These are phyloP conservation scores for Herpotrichia juniperi DNA, from an alignment of 2,329 filamentous ascomycete species.

Conservation along the genomic window DNA sequence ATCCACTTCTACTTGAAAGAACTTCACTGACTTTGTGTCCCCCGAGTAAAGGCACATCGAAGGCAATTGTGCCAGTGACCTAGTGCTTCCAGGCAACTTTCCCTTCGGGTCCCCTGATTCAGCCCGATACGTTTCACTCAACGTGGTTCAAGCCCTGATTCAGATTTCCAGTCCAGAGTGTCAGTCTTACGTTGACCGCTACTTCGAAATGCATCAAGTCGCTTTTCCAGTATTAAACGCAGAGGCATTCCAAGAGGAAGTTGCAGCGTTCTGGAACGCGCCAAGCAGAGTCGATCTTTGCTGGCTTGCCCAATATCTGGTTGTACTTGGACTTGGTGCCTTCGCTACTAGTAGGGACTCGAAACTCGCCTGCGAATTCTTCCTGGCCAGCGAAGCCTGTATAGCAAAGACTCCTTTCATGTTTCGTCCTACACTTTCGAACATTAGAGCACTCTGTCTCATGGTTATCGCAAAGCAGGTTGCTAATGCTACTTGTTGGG, in stretches of 20 bases:
- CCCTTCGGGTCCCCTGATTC: constrained; percentile 23
- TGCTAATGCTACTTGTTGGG: constrained; percentile 28
- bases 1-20: too few relatives aligned
- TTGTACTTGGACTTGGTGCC: constrained; percentile 26
- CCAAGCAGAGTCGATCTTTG: constrained; percentile 9
- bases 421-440: constrained; percentile 19
- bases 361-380: constrained; percentile 14
- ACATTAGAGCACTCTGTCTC: constrained; percentile 23
- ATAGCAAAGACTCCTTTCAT: constrained; percentile 26
- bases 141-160: constrained; percentile 14
- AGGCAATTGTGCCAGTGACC: constrained; percentile 19
- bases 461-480: constrained; percentile 31
- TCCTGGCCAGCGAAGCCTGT: constrained; percentile 29
- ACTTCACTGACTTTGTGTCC: too few relatives aligned
- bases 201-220: constrained; percentile 18
- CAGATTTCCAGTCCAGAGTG: constrained; percentile 3
- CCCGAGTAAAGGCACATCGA: too few relatives aligned
- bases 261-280: constrained; percentile 13
- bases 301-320: constrained; percentile 25
- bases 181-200: constrained; percentile 14
- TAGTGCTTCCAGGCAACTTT: constrained; percentile 26
- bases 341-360: constrained; percentile 11
- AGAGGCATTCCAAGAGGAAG: constrained; percentile 8
- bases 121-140: constrained; percentile 17
- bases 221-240: constrained; percentile 17